These are phyloP conservation scores for Backusella psychrophila DNA, from an alignment of 192 early-diverging fungal genomes.

Conservation along the genomic window DNA sequence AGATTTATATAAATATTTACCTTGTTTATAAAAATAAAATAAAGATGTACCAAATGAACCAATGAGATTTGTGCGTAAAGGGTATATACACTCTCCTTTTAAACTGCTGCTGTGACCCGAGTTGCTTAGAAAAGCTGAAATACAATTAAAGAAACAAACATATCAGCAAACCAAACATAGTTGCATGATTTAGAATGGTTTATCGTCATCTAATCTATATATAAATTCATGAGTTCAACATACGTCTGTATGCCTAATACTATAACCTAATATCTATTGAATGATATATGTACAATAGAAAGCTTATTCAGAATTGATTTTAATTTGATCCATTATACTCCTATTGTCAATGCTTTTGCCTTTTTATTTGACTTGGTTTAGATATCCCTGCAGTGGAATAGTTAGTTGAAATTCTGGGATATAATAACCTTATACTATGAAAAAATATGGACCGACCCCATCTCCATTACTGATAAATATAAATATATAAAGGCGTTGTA, in stretches of 20 bases:
- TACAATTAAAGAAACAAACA: neutral
- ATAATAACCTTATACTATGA: neutral
- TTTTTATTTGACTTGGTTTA: constrained; percentile 3
- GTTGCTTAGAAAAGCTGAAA: neutral
- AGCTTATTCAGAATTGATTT: neutral
- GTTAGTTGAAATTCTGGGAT: neutral
- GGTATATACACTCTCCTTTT: constrained; percentile 1
- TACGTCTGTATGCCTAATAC: neutral
- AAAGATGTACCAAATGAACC: neutral
- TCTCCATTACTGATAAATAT: neutral
- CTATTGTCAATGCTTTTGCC: constrained; percentile 5
- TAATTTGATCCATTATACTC: neutral
- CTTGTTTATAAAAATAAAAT: neutral
- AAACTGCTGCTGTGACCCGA: neutral
- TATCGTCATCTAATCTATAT: neutral
- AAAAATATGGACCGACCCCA: neutral
- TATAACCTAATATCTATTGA: neutral
- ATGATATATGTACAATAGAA: neutral
- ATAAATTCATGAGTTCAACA: neutral
- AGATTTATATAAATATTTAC: neutral
- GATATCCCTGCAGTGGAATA: neutral
- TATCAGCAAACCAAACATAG: neutral
- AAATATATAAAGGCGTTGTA: neutral
- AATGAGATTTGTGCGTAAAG: neutral
- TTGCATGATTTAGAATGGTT: neutral